Conservation (phyloP, 306 rosid species). For the Citrullus colocynthis region DNA sequence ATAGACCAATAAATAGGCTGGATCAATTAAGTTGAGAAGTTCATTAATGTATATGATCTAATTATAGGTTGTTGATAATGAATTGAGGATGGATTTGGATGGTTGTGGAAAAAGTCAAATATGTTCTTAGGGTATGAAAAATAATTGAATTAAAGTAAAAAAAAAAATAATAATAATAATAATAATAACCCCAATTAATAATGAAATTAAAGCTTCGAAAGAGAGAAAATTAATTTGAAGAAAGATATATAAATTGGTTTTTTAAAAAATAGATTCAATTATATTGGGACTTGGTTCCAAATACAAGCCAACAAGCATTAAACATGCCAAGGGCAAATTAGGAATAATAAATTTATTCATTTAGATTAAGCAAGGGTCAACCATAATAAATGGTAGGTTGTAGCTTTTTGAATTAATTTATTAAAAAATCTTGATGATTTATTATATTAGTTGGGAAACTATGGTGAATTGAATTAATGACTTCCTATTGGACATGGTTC, state of each 20-base stretch:
- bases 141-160: too few species aligned
- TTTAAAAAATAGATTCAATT: neutral
- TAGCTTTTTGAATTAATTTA: neutral
- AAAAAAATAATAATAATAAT: too few species aligned
- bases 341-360: neutral
- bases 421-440: neutral
- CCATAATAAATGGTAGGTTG: neutral
- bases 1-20: neutral
- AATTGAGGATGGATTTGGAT: neutral
- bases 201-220: neutral
- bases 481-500: too few species aligned
- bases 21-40: neutral
- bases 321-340: neutral
- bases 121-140: too few species aligned
- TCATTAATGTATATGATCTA: neutral
- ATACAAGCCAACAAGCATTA: neutral
- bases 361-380: neutral
- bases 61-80: neutral
- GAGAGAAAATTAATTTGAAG: neutral
- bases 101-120: neutral
- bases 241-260: too few species aligned
- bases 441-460: neutral
- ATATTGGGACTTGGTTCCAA: neutral
- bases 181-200: neutral
- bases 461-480: neutral